Evolutionary conservation across 495 filamentous ascomycete species (phyloP), one percentile per base, ranked within the genome.

Genomic region (Penicillium lividum): DNA sequence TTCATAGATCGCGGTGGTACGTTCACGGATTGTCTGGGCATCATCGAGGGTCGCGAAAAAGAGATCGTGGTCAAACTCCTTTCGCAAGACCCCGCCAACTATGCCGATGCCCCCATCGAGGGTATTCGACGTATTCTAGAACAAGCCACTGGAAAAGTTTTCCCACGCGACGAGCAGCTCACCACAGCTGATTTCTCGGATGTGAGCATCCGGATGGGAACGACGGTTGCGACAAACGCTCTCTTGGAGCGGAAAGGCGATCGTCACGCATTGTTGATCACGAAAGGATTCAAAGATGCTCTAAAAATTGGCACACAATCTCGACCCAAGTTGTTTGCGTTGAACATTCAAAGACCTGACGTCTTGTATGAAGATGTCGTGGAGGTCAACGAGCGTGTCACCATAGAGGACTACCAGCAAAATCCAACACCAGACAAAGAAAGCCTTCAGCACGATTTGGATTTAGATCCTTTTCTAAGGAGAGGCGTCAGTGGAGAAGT

Each of bases 221-320:
- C 89, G 16, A 93, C 89, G 8, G 88, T 93, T 29, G 89, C 89
- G 2, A 93, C 89, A 13, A 93, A 93, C 61, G 89, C 89, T 29
- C 73, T 97, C 51, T 77, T 97, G 2, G 93, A 97, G 72, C 74
- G 93, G 48, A 96, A 96, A 72, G 93, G 93, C 15, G 91, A 95
- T 74, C 84, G 83, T 64, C 91, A 92, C 60, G 93, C 89, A 7
- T 80, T 97, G 70, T 80, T 96, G 3, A 88, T 92, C 13, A 96
- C 93, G 2, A 87, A 89, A 67, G 93, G 93, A 0, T 97, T 97
- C 73, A 87, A 86, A 58, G 92, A 97, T 71, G 92, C 89, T 57
- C 78, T 96, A 11, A 82, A 86, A n/a, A 92, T 91, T 57, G 89
- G 88, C 31, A 91, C 89, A 70, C 89, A 93, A 69, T 85, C 84